These are phyloP conservation scores for Mucor circinelloides DNA, from an alignment of 371 early-diverging fungal species.

Conservation along the genomic window DNA sequence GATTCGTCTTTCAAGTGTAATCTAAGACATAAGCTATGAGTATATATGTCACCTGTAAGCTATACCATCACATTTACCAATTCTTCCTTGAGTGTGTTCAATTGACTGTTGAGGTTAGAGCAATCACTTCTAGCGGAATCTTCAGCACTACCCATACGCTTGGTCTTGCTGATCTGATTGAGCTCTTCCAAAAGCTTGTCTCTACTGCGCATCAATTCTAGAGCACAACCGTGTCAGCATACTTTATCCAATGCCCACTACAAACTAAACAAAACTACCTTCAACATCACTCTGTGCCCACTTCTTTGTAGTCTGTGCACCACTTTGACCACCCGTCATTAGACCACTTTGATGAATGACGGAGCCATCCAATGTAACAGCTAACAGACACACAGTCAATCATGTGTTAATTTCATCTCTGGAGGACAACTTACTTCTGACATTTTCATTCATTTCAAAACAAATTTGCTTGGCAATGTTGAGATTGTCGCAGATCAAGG, in stretches of 20 bases:
- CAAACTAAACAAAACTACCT: slow-evolving; percentile 26
- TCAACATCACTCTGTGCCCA: slow-evolving; percentile 91
- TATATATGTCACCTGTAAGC: neutral
- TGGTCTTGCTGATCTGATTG: slow-evolving; percentile 70
- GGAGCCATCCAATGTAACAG: slow-evolving; percentile 92
- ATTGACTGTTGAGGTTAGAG: slow-evolving; percentile 61
- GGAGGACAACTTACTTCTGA: slow-evolving; percentile 66
- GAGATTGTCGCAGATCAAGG: slow-evolving; percentile 88
- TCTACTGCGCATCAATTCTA: slow-evolving; percentile 63
- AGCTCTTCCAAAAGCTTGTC: slow-evolving; percentile 75
- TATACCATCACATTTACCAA: too few relatives aligned
- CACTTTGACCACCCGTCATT: slow-evolving; percentile 87
- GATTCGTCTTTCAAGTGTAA: slow-evolving; percentile 13
- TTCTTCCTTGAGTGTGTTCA: slow-evolving; percentile 63
- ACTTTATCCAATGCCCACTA: neutral
- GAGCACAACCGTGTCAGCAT: neutral
- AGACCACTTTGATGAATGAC: slow-evolving; percentile 95
- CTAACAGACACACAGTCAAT: slow-evolving; percentile 29
- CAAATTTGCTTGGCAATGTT: slow-evolving; percentile 86
- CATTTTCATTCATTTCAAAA: slow-evolving; percentile 77
- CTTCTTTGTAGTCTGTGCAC: slow-evolving; percentile 52
- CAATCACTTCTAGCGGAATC: slow-evolving; percentile 63
- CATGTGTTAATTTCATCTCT: neutral
- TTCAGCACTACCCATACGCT: slow-evolving; percentile 70
- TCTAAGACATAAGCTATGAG: slow-evolving; percentile 1